Evolutionary conservation across 2,329 filamentous ascomycete genomes (phyloP).

Genomic region (Tetracladium maxilliforme): DNA sequence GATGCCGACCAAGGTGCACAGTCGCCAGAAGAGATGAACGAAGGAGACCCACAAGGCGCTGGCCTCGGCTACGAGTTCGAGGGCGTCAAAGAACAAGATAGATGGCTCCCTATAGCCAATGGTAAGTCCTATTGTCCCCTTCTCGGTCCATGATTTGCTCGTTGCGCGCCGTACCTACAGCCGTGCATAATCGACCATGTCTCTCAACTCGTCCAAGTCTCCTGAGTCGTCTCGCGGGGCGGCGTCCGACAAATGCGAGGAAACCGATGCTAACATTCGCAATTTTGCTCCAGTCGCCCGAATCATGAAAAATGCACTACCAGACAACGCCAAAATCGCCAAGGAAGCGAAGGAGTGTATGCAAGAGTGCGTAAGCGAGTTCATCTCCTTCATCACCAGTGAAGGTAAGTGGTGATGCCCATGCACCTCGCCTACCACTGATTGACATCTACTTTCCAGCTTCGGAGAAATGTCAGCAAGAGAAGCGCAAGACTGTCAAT

Average conservation of each 20-base stretch:
- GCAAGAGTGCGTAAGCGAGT: constrained; percentile 99
- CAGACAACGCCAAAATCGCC: constrained; percentile 96
- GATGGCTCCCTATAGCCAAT: constrained; percentile 99
- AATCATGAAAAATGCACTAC: constrained; percentile 96
- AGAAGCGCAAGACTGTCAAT: constrained; percentile 98
- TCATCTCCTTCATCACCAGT: constrained; percentile 98
- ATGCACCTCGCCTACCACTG: constrained; percentile 3
- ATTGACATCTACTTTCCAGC: constrained; percentile 39
- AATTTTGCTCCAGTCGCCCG: constrained; percentile 93
- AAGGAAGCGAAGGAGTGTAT: constrained; percentile 99
- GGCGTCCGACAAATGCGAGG: constrained; percentile 31
- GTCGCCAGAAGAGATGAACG: constrained; percentile 93
- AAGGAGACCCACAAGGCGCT: constrained; percentile 64
- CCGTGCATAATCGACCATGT: too few species aligned
- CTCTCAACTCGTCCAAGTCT: too few species aligned
- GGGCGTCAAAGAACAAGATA: constrained; percentile 98
- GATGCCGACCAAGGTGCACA: constrained; percentile 76
- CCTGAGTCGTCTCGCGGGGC: too few species aligned
- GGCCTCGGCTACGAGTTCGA: constrained; percentile 84
- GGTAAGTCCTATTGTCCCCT: constrained; percentile 53
- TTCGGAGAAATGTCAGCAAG: constrained; percentile 97
- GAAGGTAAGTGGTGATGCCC: constrained; percentile 54
- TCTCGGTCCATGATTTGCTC: constrained; percentile 33
- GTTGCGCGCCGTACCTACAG: too few species aligned
- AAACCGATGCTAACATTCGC: constrained; percentile 81